Evolutionary conservation across 768 basidiomycete genomes (phyloP).

Genomic region (Suillus plorans): DNA sequence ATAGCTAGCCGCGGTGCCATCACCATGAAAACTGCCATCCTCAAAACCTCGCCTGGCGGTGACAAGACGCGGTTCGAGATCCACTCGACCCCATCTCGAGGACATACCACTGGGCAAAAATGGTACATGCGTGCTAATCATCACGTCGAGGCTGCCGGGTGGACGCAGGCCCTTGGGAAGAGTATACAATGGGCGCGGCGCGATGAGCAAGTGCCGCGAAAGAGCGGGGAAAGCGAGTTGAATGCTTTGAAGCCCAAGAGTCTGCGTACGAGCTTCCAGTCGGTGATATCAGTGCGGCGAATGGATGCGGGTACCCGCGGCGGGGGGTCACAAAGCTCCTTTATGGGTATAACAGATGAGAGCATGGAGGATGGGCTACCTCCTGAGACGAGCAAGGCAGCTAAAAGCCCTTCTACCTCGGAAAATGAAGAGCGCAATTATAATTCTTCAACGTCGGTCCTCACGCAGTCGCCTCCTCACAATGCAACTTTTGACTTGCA

Average conservation of each 20-base stretch:
- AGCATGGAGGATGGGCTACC: slow-evolving; percentile 10
- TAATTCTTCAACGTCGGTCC: slow-evolving; percentile 45
- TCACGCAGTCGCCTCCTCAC: slow-evolving; percentile 53
- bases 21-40: slow-evolving; percentile 74
- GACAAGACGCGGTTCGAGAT: slow-evolving; percentile 84
- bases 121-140: slow-evolving; percentile 88
- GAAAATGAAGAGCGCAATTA: slow-evolving; percentile 37
- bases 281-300: slow-evolving; percentile 19
- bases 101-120: slow-evolving; percentile 53
- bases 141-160: slow-evolving; percentile 85
- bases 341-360: slow-evolving; percentile 23
- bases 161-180: slow-evolving; percentile 74
- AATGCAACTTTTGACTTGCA: slow-evolving; percentile 60
- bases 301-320: slow-evolving; percentile 25
- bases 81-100: slow-evolving; percentile 54
- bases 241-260: slow-evolving; percentile 33
- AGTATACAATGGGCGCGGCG: slow-evolving; percentile 71
- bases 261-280: slow-evolving; percentile 32
- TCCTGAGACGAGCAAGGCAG: not conserved
- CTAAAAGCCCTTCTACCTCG: not conserved
- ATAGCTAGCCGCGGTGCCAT: slow-evolving; percentile 86
- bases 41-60: slow-evolving; percentile 49
- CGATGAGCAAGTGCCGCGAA: slow-evolving; percentile 36
- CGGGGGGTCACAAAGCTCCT: slow-evolving; percentile 24
- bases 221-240: slow-evolving; percentile 50